Evolutionary conservation across 345 rosid genomes (phyloP).

Genomic region (Euphorbia pulcherrima): DNA sequence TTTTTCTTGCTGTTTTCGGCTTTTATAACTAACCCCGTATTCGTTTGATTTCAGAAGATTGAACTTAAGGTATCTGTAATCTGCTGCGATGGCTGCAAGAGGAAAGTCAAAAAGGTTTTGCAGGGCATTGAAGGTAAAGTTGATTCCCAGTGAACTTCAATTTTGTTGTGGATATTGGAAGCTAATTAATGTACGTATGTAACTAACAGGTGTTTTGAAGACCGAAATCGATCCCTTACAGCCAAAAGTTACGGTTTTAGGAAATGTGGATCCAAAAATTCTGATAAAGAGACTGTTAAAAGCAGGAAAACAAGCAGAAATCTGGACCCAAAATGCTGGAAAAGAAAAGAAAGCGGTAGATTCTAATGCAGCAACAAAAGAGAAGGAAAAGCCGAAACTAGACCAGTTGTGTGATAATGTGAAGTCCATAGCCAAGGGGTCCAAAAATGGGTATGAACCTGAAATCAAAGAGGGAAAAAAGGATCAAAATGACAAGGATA

Average conservation of each 20-base stretch:
- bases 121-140: constrained; percentile 45
- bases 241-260: constrained; percentile 43
- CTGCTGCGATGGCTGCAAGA: constrained; percentile 71
- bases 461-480: constrained; percentile 15
- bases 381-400: constrained; percentile 20
- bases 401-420: constrained; percentile 13
- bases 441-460: constrained; percentile 9
- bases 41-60: constrained; percentile 39
- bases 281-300: constrained; percentile 40
- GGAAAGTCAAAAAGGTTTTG: constrained; percentile 50
- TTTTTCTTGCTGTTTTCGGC: not conserved
- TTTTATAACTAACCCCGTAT: not conserved
- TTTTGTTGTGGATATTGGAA: not conserved
- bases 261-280: constrained; percentile 40
- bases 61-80: constrained; percentile 49
- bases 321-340: constrained; percentile 21
- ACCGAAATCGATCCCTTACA: constrained; percentile 44
- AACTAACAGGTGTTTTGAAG: constrained; percentile 44
- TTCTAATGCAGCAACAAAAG: not conserved
- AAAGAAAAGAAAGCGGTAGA: constrained; percentile 28
- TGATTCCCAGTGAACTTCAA: not conserved
- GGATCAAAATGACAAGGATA: constrained; percentile 11
- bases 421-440: constrained; percentile 9
- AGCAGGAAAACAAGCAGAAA: constrained; percentile 54
- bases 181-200: constrained; percentile 5